Evolutionary conservation across 202 grass and related monocot species (phyloP).

Genomic region (Cymbopogon flexuosus): DNA sequence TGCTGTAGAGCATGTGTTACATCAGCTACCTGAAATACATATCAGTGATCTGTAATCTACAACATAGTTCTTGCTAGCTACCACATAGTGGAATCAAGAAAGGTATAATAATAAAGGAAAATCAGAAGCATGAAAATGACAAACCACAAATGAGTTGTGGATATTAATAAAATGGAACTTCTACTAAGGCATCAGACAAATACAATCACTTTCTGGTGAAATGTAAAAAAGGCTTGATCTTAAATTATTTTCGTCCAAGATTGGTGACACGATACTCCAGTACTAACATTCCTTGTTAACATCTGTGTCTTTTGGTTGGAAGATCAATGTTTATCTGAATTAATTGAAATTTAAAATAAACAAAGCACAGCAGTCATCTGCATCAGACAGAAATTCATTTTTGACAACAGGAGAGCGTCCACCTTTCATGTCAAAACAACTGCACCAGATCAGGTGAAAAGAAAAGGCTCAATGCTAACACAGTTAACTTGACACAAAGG

Average conservation of each 20-base stretch:
- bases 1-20: constrained; percentile 97
- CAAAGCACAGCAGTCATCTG: neutral
- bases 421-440: neutral
- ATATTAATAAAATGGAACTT: neutral
- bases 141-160: neutral
- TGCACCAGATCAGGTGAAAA: neutral
- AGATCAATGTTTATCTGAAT: neutral
- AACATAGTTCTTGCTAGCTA: neutral
- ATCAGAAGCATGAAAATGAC: neutral
- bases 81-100: neutral
- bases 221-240: neutral
- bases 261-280: neutral
- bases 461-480: neutral
- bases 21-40: constrained; percentile 82
- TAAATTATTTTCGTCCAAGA: neutral
- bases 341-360: neutral
- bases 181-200: neutral
- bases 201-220: neutral
- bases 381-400: neutral
- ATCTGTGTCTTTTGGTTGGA: neutral
- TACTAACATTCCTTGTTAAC: neutral
- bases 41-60: constrained; percentile 5
- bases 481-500: neutral
- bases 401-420: neutral
- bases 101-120: neutral